phyloP scores from a whole-genome alignment of 2,329 filamentous ascomycete genomes.

The Calonectria pseudoturangicola region DNA sequence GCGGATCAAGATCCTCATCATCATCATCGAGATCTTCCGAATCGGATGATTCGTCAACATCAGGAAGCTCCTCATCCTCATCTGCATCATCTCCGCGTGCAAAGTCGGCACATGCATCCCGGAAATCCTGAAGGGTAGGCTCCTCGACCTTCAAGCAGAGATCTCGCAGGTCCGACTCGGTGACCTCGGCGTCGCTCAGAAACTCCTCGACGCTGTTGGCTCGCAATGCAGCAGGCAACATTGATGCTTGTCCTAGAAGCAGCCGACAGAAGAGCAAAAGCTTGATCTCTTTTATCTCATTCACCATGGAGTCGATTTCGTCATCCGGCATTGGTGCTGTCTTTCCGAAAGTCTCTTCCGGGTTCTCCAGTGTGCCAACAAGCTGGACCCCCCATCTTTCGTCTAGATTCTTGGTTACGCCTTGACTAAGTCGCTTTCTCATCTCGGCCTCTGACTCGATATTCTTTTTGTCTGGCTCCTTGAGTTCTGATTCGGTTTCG shows the following conservation, averaged over 20 bases:
- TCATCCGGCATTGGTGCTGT: slow-evolving; percentile 53
- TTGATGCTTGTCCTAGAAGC: slow-evolving; percentile 51
- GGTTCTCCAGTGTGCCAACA: slow-evolving; percentile 53
- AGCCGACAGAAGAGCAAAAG: slow-evolving; percentile 54
- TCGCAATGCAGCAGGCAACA: slow-evolving; percentile 53
- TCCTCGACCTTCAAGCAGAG: slow-evolving; percentile 54
- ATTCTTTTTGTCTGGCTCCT: slow-evolving; percentile 52
- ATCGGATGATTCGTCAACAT: neutral
- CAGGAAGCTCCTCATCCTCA: slow-evolving; percentile 26
- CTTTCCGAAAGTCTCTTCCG: slow-evolving; percentile 49
- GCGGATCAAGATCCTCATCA: slow-evolving; percentile 32
- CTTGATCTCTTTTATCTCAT: slow-evolving; percentile 55
- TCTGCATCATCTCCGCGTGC: slow-evolving; percentile 51
- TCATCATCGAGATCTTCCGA: slow-evolving; percentile 36
- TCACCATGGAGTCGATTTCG: slow-evolving; percentile 51
- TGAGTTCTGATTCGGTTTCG: too few species aligned
- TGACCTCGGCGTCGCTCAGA: slow-evolving; percentile 50
- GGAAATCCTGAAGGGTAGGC: slow-evolving; percentile 53
- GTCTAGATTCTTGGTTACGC: slow-evolving; percentile 53
- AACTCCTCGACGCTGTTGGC: slow-evolving; percentile 53
- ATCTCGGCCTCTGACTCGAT: slow-evolving; percentile 57
- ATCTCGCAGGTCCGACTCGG: slow-evolving; percentile 54
- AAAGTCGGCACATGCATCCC: slow-evolving; percentile 57
- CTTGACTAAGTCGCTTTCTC: slow-evolving; percentile 51
- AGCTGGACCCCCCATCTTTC: slow-evolving; percentile 46